Conservation (phyloP, 768 basidiomycete genomes). For the Lactarius sanguifluus region DNA sequence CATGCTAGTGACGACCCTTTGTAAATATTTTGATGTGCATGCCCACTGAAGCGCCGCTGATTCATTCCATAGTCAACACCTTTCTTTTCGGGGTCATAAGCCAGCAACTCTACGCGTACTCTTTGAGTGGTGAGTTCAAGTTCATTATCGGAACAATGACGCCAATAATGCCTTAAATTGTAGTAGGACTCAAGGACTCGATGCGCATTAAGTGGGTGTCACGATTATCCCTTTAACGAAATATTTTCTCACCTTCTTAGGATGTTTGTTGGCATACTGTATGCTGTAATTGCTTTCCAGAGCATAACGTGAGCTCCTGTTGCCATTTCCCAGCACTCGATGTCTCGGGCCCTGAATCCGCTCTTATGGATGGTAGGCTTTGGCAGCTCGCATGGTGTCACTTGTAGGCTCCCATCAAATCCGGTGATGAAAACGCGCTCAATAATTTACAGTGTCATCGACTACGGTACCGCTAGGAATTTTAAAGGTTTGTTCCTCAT, state of each 20-base stretch:
- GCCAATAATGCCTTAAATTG: not conserved
- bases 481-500: not conserved
- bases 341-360: not conserved
- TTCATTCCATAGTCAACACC: not conserved
- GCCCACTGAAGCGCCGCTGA: not conserved
- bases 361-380: not conserved
- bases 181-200: constrained; percentile 9
- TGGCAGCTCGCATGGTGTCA: not conserved
- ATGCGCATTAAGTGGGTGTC: constrained; percentile 2
- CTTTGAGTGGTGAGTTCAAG: constrained; percentile 3
- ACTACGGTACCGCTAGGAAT: not conserved
- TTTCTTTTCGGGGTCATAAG: constrained; percentile 7
- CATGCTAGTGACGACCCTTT: not conserved
- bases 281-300: not conserved
- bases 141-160: not conserved
- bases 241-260: not conserved
- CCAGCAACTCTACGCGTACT: constrained; percentile 14
- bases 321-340: not conserved
- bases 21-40: not conserved
- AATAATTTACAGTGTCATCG: not conserved
- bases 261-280: not conserved
- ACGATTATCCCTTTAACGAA: too few relatives aligned
- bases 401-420: not conserved
- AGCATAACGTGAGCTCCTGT: not conserved
- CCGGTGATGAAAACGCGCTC: not conserved